A percentile compares a stretch with the other conserved stretches of the same genome.
Conservation (phyloP, 1,284 basidiomycete species). For the Farysia itapuensis region DNA sequence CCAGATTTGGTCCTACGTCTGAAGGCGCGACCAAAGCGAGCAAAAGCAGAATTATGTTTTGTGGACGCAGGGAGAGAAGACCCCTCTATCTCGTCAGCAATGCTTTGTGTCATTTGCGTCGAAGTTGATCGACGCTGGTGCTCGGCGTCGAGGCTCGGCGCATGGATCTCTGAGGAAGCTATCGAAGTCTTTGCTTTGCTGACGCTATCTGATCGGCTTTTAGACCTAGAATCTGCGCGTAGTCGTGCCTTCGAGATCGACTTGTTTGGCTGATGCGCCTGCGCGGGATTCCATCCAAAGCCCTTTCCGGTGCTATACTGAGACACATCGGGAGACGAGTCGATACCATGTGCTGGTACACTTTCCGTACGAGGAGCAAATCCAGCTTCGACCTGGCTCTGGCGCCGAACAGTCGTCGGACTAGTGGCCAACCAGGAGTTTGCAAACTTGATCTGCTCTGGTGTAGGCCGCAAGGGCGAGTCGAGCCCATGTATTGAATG, state of each 20-base stretch:
- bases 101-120: conserved; percentile 24
- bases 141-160: too few species aligned
- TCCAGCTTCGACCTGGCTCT: too few species aligned
- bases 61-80: background rate
- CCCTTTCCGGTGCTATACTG: conserved; percentile 33
- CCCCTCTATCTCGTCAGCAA: conserved; percentile 20
- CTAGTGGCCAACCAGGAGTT: too few species aligned
- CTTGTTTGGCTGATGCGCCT: conserved; percentile 8
- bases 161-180: too few species aligned
- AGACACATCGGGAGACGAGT: conserved; percentile 18
- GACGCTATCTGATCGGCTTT: too few species aligned
- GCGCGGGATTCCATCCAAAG: conserved; percentile 24
- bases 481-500: background rate
- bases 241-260: background rate
- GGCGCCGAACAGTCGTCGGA: background rate
- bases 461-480: too few species aligned
- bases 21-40: conserved; percentile 27
- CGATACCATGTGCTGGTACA: background rate
- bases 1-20: conserved; percentile 37
- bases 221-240: too few species aligned
- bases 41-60: conserved; percentile 24
- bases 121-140: conserved; percentile 16
- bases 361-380: too few species aligned
- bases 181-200: too few species aligned
- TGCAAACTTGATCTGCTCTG: too few species aligned